Base-by-base conservation (phyloP, 495 filamentous ascomycete genomes). In the Sabuloglossum arenarium region DNA sequence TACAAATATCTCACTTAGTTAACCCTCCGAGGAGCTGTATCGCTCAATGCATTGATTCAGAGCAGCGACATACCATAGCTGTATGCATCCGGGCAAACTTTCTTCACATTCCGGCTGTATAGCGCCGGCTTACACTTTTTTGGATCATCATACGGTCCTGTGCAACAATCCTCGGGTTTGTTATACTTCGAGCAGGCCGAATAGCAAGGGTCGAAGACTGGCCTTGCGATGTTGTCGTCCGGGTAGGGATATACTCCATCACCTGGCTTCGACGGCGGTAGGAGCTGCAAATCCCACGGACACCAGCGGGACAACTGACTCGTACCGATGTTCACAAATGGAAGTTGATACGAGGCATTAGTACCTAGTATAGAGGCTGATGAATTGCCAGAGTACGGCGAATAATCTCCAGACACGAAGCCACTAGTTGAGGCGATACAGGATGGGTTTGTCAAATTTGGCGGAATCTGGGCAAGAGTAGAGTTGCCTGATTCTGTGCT, bases 11-110 rank as follows among this genome's bases (percentile, higher is more conserved):
- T 4, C 25, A 29, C 5, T 29, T 30, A 30, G 46, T 5, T 5
- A 31, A 28, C 5, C 6, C 6, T 56, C 19, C 12, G 50, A 27
- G 28, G 47, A 43, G 29, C 27, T n/a, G n/a, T n/a, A 55, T 19
- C 12, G 19, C 5, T 30, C 12, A 47, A 55, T 24, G 9, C 14
- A 30, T 27, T 39, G 24, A 24, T n/a, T 54, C 37, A 4, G 27
- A 12, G 30, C 3, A 31, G 9, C 50, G 27, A 24, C 69, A 45
- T 61, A 73, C 70, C 71, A 62, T 75, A 90, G 62, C 79, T 84
- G 65, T 89, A 90, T 19, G 85, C 85, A 67, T 90, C 85, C 1
- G 85, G 85, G 65, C 85, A 90, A 16, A 88, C 75, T 19, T 58
- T 66, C 72, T 90, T 90, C 30, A 81, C 82, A 21, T 68, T 64